These are phyloP conservation scores for Hypericum androsaemum DNA, from an alignment of 345 rosid genomes.

Conservation along the genomic window DNA sequence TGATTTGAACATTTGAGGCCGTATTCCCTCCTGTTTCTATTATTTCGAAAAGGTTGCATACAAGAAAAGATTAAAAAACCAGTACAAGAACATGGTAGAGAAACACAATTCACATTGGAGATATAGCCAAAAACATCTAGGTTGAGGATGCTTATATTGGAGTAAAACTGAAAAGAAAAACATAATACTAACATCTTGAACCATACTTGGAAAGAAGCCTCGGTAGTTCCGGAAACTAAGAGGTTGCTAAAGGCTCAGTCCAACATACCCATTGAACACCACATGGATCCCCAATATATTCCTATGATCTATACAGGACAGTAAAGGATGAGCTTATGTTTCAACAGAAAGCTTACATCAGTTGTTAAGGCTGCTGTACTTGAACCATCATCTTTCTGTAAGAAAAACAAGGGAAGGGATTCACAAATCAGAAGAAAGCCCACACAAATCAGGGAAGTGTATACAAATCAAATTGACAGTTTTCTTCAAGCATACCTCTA, in stretches of 20 bases:
- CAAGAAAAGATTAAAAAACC: background rate
- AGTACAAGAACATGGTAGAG: background rate
- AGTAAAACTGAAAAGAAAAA: too few species aligned
- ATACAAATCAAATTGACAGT: background rate
- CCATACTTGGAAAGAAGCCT: too few species aligned
- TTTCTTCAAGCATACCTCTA: conserved; percentile 38
- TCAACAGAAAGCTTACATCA: conserved; percentile 33
- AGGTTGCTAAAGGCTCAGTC: too few species aligned
- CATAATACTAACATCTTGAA: too few species aligned
- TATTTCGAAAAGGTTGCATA: conserved; percentile 11
- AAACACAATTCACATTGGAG: background rate
- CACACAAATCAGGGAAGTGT: background rate
- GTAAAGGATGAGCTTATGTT: too few species aligned
- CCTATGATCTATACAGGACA: too few species aligned
- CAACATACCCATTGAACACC: too few species aligned
- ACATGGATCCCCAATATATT: too few species aligned
- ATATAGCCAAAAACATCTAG: too few species aligned
- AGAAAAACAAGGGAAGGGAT: conserved; percentile 7
- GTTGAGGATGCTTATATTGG: too few species aligned
- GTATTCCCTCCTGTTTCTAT: conserved; percentile 88
- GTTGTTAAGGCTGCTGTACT: conserved; percentile 22
- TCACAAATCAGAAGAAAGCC: background rate
- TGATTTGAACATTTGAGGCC: conserved; percentile 93
- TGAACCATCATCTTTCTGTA: conserved; percentile 39
- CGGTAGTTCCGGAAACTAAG: too few species aligned